phyloP scores from a whole-genome alignment of 768 basidiomycete genomes.

The Tylopilus sp. region DNA sequence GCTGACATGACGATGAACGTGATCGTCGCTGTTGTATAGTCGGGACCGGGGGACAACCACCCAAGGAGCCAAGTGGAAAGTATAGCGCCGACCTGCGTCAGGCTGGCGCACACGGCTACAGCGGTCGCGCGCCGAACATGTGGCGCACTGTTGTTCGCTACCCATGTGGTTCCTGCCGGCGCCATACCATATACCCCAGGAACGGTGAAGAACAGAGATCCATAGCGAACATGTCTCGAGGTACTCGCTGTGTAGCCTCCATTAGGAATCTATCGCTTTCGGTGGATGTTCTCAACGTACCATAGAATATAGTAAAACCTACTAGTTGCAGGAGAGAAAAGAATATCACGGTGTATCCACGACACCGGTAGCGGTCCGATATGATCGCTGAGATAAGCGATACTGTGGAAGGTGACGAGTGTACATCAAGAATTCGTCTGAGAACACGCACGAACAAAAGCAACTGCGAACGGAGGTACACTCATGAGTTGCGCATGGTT shows the following conservation, averaged over 20 bases:
- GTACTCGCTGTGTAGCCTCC: slow-evolving; percentile 4
- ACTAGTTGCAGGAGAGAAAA: slow-evolving; percentile 41
- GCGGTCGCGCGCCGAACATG: neutral
- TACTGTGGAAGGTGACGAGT: neutral
- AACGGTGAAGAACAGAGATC: slow-evolving; percentile 54
- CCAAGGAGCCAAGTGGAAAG: slow-evolving; percentile 4
- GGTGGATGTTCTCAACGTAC: slow-evolving; percentile 13
- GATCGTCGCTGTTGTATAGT: neutral
- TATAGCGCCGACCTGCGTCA: neutral
- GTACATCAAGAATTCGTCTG: neutral
- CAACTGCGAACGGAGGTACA: slow-evolving; percentile 34
- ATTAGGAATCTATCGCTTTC: neutral
- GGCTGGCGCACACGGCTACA: neutral
- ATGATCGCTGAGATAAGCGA: slow-evolving; percentile 38
- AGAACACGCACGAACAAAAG: slow-evolving; percentile 38
- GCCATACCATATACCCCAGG: slow-evolving; percentile 41
- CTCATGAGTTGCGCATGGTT: slow-evolving; percentile 61
- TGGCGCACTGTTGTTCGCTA: slow-evolving; percentile 3
- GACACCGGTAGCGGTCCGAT: slow-evolving; percentile 52
- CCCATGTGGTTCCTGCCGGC: neutral
- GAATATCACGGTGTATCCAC: slow-evolving; percentile 46
- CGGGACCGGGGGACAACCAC: neutral
- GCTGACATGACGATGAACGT: slow-evolving; percentile 1
- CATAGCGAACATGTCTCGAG: slow-evolving; percentile 45
- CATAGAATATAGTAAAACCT: slow-evolving; percentile 54